Evolutionary conservation across 306 rosid genomes (phyloP), one percentile per base, ranked within the genome.

Genomic region (Begonia peltatifolia): DNA sequence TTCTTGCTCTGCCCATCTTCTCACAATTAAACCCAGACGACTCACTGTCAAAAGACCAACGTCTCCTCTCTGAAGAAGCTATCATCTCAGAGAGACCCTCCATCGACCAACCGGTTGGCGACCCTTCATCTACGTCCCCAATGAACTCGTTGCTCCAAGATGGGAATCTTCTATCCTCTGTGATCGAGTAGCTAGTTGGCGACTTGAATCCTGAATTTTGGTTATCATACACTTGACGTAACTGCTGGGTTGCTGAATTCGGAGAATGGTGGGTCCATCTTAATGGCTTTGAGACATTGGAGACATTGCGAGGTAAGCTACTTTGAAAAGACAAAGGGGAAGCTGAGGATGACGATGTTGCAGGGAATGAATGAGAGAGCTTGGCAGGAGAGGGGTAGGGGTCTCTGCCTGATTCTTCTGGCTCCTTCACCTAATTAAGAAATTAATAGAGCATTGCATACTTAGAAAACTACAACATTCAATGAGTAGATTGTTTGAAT

Each of bases 41-140:
- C 38, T 84, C 94, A 25, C 87, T 80, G 30, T 83, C 87, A 72
- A 78, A 80, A 52, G 95, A 89, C 93, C 94, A 82, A 62, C 84
- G 78, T 48, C 79, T 95, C 60, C 78, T 81, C 36, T 54, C 60
- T 51, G 95, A 80, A 62, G 77, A 59, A 36, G 81, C 87, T 84
- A 75, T 72, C 43, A 72, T 78, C 74, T 76, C 90, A 62, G 87
- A 75, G 76, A 89, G 77, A 52, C 81, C 87, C 74, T 80, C 73
- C 78, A 82, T 66, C 58, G 95, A 89, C 83, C 97, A 89, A 67
- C 87, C 70, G 62, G 78, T 89, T 41, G 90, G 80, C 52, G 94
- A 84, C 23, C 80, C 89, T 56, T 77, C 79, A 46, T 42, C 67
- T 57, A 90, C 77, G 42, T 64, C 73, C 76, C 74, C 67, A 41